A percentile compares a stretch with the other conserved stretches of the same genome.
These are phyloP conservation scores for Artemisia argyi DNA, from an alignment of 129 eudicot genomes.

Conservation along the genomic window DNA sequence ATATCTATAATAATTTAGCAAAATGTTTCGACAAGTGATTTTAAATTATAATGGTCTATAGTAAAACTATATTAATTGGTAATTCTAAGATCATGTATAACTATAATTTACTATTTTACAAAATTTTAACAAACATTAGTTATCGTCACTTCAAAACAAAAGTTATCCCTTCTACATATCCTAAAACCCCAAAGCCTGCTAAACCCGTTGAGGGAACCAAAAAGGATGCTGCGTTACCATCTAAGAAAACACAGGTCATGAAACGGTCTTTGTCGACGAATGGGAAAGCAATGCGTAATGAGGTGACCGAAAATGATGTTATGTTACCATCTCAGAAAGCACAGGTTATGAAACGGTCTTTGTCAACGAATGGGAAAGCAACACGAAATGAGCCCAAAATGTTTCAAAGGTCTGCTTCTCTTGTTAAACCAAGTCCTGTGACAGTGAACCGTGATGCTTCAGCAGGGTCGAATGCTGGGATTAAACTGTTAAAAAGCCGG, in stretches of 20 bases:
- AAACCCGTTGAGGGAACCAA: conserved; percentile 48
- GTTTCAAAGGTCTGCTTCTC: conserved; percentile 27
- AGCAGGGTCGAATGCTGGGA: conserved; percentile 28
- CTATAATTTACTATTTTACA: too few species aligned
- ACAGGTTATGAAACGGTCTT: conserved; percentile 22
- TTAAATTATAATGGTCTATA: too few species aligned
- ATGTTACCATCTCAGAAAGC: conserved; percentile 32
- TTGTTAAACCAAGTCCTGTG: conserved; percentile 31
- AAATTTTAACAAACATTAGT: too few species aligned
- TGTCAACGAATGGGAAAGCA: conserved; percentile 16
- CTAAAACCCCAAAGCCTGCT: conserved; percentile 15
- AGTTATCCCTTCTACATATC: conserved; percentile 24
- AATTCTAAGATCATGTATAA: too few species aligned
- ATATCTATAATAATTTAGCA: too few species aligned
- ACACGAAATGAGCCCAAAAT: conserved; percentile 32
- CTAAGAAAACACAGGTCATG: conserved; percentile 31
- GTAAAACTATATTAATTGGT: too few species aligned
- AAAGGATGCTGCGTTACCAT: conserved; percentile 34
- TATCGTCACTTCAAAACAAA: too few species aligned
- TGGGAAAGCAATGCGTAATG: conserved; percentile 18
- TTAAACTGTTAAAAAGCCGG: conserved; percentile 20
- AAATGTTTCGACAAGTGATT: too few species aligned
- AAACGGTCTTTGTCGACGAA: conserved; percentile 5
- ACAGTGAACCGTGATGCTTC: conserved; percentile 31
- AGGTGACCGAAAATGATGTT: conserved; percentile 40